Base-by-base conservation (phyloP, 2,329 filamentous ascomycete species). In the Bipolaris sorokiniana region DNA sequence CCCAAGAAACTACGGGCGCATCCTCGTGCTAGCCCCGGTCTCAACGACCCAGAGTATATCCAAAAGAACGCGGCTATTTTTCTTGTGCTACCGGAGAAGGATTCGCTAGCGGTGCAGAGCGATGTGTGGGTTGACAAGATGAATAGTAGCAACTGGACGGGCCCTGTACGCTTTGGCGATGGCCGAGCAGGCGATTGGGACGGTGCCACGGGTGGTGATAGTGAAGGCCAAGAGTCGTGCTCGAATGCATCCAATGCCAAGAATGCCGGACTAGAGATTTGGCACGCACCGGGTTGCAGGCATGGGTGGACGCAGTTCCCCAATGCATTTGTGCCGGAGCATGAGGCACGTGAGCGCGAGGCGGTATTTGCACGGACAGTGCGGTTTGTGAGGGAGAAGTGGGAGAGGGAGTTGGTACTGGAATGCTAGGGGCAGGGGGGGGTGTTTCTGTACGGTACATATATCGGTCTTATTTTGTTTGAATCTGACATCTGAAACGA, bases 221-320 rank as follows among this genome's bases (percentile, higher is more conserved):
- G 56, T 0, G 65, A 68, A n/a, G 58, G 64, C 13, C 48, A 63
- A 37, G 56, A 69, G 56, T 46, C 61, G 45, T 48, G 26, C 26
- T 10, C 48, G 22, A 57, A 51, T 7, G 51, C 48, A 4, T 59
- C 52, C 31, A 65, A 49, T 48, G 51, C 33, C n/a, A 57, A 63
- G 62, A 70, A 75, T 56, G 65, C 68, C 31, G 68, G 78, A 40
- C 50, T 80, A 53, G 78, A 79, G 36, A 66, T 76, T 5, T 76
- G 74, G 74, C 70, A 76, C 48, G 72, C 73, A 13, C 73, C 73
- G 1, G 54, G 51, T 3, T 75, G 72, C 55, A 54, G 67, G 40
- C 78, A 80, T 56, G 78, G 78, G 5, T 80, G 78, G 78, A 79
- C 78, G 42, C 76, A 78, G 62, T 78, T 79, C 45, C 78, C 78